Evolutionary conservation across 2,329 filamentous ascomycete species (phyloP).

Genomic region (Xylariales sp.): DNA sequence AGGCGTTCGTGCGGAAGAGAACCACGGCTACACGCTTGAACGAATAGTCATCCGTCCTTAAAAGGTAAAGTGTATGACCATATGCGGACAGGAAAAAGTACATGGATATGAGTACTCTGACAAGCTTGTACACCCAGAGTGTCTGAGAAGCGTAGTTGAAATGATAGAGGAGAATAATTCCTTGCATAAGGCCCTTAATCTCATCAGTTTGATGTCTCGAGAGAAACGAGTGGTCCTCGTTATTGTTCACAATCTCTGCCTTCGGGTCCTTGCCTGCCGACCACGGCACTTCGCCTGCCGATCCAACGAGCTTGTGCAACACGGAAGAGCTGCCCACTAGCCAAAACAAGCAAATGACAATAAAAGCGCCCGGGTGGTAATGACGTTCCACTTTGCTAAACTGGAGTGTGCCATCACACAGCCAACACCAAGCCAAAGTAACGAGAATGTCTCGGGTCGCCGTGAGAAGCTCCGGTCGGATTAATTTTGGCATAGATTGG

Average conservation of each 20-base stretch:
- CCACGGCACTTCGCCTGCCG: constrained; percentile 25
- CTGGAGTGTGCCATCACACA: constrained; percentile 65
- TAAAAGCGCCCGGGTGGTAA: constrained; percentile 49
- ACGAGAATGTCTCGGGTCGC: constrained; percentile 41
- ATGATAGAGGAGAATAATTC: constrained; percentile 65
- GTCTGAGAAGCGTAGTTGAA: constrained; percentile 65
- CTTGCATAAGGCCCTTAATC: constrained; percentile 75
- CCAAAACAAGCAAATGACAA: constrained; percentile 45
- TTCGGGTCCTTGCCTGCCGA: constrained; percentile 34
- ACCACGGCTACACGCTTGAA: constrained; percentile 62
- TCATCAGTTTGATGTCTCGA: constrained; percentile 70
- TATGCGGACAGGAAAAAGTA: constrained; percentile 74
- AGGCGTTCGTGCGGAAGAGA: constrained; percentile 67
- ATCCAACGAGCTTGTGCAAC: constrained; percentile 30
- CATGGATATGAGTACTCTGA: constrained; percentile 64
- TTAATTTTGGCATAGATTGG: constrained; percentile 41
- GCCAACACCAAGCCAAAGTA: constrained; percentile 59
- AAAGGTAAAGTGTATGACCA: constrained; percentile 69
- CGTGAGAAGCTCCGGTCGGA: constrained; percentile 32
- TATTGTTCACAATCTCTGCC: constrained; percentile 25
- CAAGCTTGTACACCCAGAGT: constrained; percentile 65
- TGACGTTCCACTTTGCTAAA: constrained; percentile 64
- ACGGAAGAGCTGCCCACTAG: constrained; percentile 42
- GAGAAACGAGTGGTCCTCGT: constrained; percentile 56
- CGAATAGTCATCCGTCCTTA: constrained; percentile 67